These are phyloP conservation scores for Acacia crassicarpa DNA, from an alignment of 306 rosid genomes.

Conservation along the genomic window DNA sequence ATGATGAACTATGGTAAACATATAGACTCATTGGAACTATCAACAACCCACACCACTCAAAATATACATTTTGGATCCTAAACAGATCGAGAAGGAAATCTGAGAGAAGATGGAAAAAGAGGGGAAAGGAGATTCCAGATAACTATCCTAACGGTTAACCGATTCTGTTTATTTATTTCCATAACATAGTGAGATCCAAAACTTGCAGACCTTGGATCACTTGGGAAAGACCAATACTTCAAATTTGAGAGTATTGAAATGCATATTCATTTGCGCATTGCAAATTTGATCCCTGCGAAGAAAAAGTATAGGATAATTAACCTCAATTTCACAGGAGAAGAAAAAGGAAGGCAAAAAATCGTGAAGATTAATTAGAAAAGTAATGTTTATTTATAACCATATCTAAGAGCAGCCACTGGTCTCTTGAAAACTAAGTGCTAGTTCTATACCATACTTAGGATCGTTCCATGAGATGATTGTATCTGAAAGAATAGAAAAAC, in stretches of 20 bases:
- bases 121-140: too few relatives aligned
- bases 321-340: constrained; percentile 18
- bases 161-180: too few relatives aligned
- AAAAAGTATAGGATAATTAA: constrained; percentile 30
- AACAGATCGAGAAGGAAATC: too few relatives aligned
- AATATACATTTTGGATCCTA: too few relatives aligned
- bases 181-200: neutral
- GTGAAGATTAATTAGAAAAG: neutral
- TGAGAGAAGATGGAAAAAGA: too few relatives aligned
- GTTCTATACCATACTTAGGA: constrained; percentile 72
- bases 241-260: constrained; percentile 69
- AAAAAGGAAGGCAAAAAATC: neutral
- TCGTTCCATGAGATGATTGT: constrained; percentile 95
- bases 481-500: constrained; percentile 41
- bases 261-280: constrained; percentile 78
- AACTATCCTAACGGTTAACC: too few relatives aligned
- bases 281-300: constrained; percentile 80
- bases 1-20: too few relatives aligned
- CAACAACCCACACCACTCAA: too few relatives aligned
- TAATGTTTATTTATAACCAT: constrained; percentile 51
- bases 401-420: constrained; percentile 77
- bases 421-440: constrained; percentile 95
- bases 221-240: constrained; percentile 38
- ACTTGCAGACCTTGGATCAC: neutral
- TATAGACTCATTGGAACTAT: too few relatives aligned